phyloP scores from a whole-genome alignment of 495 filamentous ascomycete genomes.

The Aspergillus ellipticus region DNA sequence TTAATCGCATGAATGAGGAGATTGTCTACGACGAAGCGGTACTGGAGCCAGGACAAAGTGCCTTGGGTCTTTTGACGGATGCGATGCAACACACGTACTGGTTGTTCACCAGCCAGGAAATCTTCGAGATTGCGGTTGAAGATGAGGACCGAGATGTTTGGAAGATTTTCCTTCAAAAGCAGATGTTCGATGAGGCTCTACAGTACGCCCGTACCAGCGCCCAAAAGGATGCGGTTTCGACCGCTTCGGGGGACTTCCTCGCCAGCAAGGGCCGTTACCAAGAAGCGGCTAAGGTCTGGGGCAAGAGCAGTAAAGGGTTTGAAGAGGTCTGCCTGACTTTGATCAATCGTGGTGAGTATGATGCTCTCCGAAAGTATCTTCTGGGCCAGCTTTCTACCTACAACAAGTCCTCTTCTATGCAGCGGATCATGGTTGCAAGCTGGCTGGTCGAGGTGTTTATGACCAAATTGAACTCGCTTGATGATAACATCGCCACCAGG shows the following conservation, averaged over 20 bases:
- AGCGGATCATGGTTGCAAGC: slow-evolving; percentile 88
- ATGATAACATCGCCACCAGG: slow-evolving; percentile 89
- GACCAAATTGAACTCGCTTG: slow-evolving; percentile 91
- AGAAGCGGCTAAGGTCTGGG: slow-evolving; percentile 87
- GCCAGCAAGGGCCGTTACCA: slow-evolving; percentile 71
- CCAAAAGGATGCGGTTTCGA: slow-evolving; percentile 85
- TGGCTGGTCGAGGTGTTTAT: slow-evolving; percentile 97
- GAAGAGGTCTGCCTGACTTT: slow-evolving; percentile 91
- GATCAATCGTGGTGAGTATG: slow-evolving; percentile 83
- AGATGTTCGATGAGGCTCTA: slow-evolving; percentile 83
- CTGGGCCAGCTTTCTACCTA: slow-evolving; percentile 75
- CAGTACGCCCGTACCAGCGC: slow-evolving; percentile 67
- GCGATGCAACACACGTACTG: slow-evolving; percentile 92
- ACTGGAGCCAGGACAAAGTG: slow-evolving; percentile 73
- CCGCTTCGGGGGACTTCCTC: slow-evolving; percentile 84
- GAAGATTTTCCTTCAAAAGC: slow-evolving; percentile 80
- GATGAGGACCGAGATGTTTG: slow-evolving; percentile 93
- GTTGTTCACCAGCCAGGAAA: slow-evolving; percentile 86
- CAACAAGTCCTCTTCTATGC: slow-evolving; percentile 84
- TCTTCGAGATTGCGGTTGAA: slow-evolving; percentile 85
- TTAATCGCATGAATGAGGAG: slow-evolving; percentile 80
- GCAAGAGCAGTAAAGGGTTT: slow-evolving; percentile 92
- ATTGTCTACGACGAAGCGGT: slow-evolving; percentile 83
- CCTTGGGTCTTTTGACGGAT: slow-evolving; percentile 79
- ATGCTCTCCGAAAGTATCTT: slow-evolving; percentile 89